These are phyloP conservation scores for Penicillium cosmopolitanum DNA, from an alignment of 495 filamentous ascomycete genomes.

Conservation along the genomic window DNA sequence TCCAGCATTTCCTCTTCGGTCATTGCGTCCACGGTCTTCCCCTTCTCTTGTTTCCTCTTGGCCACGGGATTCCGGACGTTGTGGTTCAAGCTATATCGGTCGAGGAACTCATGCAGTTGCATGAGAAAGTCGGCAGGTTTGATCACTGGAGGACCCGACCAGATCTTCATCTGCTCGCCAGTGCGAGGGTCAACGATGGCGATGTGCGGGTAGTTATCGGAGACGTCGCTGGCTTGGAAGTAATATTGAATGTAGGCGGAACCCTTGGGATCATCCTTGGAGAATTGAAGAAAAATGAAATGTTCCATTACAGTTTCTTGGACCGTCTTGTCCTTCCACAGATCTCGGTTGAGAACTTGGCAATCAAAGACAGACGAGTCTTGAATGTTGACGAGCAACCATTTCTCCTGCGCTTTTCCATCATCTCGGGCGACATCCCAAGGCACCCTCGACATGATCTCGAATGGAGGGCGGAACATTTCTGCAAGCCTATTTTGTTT, in stretches of 20 bases:
- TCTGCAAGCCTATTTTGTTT: constrained; percentile 80
- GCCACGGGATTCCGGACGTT: constrained; percentile 92
- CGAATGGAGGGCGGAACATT: constrained; percentile 88
- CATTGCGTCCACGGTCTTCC: constrained; percentile 80
- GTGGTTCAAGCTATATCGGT: constrained; percentile 85
- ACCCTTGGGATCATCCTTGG: constrained; percentile 75
- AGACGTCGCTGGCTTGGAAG: constrained; percentile 70
- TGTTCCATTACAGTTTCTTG: constrained; percentile 82
- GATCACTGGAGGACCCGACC: constrained; percentile 82
- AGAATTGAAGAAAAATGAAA: constrained; percentile 93
- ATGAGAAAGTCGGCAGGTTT: constrained; percentile 80
- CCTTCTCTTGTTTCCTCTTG: constrained; percentile 72
- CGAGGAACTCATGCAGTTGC: constrained; percentile 92
- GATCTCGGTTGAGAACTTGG: constrained; percentile 87
- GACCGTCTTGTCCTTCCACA: constrained; percentile 87
- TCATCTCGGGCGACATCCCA: constrained; percentile 83
- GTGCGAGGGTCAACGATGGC: constrained; percentile 95
- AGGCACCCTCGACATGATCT: constrained; percentile 72
- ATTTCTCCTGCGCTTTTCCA: constrained; percentile 85
- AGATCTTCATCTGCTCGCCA: constrained; percentile 95
- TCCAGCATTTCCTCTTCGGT: constrained; percentile 97
- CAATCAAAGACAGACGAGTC: constrained; percentile 90
- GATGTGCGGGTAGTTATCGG: constrained; percentile 90
- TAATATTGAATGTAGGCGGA: constrained; percentile 87
- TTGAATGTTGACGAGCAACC: constrained; percentile 94